Evolutionary conservation across 2,329 filamentous ascomycete species (phyloP).

Genomic region (Curvularia sp.): DNA sequence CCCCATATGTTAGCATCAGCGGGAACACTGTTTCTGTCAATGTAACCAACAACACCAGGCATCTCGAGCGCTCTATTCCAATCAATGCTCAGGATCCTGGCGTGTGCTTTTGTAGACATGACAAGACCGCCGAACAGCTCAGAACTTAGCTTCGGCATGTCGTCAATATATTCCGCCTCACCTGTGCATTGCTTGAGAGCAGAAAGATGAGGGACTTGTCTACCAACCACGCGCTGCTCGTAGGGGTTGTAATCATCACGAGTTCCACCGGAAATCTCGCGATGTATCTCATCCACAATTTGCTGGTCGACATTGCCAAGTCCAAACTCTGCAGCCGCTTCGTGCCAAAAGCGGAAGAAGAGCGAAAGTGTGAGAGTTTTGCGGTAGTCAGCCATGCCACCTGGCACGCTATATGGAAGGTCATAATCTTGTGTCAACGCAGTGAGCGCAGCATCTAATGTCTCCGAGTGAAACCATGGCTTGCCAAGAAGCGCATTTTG

Average conservation of each 20-base stretch:
- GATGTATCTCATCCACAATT: slow-evolving; percentile 80
- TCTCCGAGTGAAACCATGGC: slow-evolving; percentile 77
- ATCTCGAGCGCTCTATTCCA: slow-evolving; percentile 78
- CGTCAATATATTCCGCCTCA: slow-evolving; percentile 93
- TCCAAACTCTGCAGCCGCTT: slow-evolving; percentile 72
- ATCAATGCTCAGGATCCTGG: slow-evolving; percentile 82
- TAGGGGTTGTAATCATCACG: slow-evolving; percentile 83
- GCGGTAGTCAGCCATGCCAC: slow-evolving; percentile 94
- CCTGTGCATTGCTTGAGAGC: slow-evolving; percentile 92
- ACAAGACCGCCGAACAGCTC: slow-evolving; percentile 89
- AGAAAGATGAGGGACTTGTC: slow-evolving; percentile 82
- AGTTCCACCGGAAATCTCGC: slow-evolving; percentile 77
- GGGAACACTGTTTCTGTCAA: slow-evolving; percentile 83
- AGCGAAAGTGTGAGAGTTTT: slow-evolving; percentile 88
- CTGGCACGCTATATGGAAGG: slow-evolving; percentile 84
- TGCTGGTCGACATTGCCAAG: slow-evolving; percentile 68
- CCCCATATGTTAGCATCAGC: slow-evolving; percentile 89
- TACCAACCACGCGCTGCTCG: slow-evolving; percentile 81
- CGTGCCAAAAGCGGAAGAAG: slow-evolving; percentile 97
- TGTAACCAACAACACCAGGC: slow-evolving; percentile 82
- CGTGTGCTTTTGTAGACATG: slow-evolving; percentile 84
- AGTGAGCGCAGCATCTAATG: slow-evolving; percentile 84
- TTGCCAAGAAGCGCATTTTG: slow-evolving; percentile 76
- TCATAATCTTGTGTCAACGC: slow-evolving; percentile 85
- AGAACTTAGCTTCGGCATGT: slow-evolving; percentile 82